Conservation (phyloP, 441 rosid genomes). For the Cnidoscolus chayamansa region DNA sequence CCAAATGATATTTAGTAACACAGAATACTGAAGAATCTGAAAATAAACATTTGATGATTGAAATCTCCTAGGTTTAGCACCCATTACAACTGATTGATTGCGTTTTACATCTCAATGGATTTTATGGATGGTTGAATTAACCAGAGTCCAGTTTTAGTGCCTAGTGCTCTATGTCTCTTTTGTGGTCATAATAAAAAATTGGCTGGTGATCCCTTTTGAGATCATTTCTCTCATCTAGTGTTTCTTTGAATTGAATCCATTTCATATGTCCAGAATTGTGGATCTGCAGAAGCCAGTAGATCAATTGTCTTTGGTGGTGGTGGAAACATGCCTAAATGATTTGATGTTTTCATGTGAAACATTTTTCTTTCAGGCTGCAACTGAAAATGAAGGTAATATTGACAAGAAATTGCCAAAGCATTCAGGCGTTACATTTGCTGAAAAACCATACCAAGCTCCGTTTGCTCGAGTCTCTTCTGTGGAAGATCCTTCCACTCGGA, state of each 20-base stretch:
- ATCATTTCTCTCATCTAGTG: slow-evolving; percentile 5
- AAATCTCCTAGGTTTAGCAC: neutral
- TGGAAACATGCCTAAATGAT: slow-evolving; percentile 16
- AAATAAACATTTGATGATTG: neutral
- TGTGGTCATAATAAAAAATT: neutral
- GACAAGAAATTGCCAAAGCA: slow-evolving; percentile 42
- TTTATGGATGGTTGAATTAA: neutral
- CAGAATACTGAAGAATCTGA: neutral
- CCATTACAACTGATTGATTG: neutral
- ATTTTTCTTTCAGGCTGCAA: slow-evolving; percentile 47
- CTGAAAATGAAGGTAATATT: slow-evolving; percentile 34
- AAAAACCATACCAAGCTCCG: slow-evolving; percentile 72
- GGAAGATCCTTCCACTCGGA: slow-evolving; percentile 61
- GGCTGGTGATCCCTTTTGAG: slow-evolving; percentile 4
- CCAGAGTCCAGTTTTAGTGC: neutral
- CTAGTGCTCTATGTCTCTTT: no score
- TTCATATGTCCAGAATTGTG: neutral
- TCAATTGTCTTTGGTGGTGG: neutral
- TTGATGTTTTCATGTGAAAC: slow-evolving; percentile 21
- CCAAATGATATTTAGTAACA: neutral
- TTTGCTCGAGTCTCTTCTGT: slow-evolving; percentile 76
- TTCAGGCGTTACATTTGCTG: slow-evolving; percentile 35
- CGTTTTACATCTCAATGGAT: neutral
- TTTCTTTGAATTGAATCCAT: neutral
- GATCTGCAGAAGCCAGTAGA: neutral